A percentile compares a stretch with the other conserved stretches of the same genome.
These are phyloP conservation scores for Neurospora hispaniola DNA, from an alignment of 495 filamentous ascomycete species.

Conservation along the genomic window DNA sequence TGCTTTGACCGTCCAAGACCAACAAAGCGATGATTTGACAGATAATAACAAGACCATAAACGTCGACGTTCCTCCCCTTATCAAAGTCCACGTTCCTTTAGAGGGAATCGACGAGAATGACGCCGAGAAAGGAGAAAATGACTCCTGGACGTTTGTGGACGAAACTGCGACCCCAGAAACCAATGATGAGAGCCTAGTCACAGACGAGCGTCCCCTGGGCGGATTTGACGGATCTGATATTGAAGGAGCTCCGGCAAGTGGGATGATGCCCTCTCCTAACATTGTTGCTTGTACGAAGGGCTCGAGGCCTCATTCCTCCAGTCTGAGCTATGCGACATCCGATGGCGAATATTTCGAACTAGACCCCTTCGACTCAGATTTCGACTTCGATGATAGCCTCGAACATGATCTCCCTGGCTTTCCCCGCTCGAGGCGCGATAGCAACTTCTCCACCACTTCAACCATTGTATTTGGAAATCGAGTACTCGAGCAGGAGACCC, in stretches of 20 bases:
- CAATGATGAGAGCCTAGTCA: background rate
- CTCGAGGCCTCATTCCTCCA: background rate
- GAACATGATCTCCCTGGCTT: constrained; percentile 12
- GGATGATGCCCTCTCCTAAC: background rate
- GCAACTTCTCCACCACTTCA: constrained; percentile 30
- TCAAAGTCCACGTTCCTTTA: background rate
- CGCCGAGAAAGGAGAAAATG: background rate
- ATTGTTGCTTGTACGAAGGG: background rate
- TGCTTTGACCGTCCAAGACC: background rate
- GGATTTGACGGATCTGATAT: background rate
- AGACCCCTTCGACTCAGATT: constrained; percentile 3
- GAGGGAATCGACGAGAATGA: background rate
- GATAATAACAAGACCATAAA: background rate
- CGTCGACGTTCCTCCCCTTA: background rate
- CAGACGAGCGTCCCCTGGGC: background rate
- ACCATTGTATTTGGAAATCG: constrained; percentile 25
- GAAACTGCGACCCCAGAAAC: background rate
- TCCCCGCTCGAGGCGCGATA: constrained; percentile 16
- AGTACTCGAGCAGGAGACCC: constrained; percentile 15
- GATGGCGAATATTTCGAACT: background rate
- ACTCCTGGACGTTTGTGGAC: background rate
- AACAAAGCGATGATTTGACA: background rate
- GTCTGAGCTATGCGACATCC: background rate
- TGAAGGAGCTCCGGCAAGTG: background rate
- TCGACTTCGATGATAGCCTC: constrained; percentile 12